Evolutionary conservation across 2,329 filamentous ascomycete genomes (phyloP), one percentile per base, ranked within the genome.

Genomic region (Epichloe uncinata): DNA sequence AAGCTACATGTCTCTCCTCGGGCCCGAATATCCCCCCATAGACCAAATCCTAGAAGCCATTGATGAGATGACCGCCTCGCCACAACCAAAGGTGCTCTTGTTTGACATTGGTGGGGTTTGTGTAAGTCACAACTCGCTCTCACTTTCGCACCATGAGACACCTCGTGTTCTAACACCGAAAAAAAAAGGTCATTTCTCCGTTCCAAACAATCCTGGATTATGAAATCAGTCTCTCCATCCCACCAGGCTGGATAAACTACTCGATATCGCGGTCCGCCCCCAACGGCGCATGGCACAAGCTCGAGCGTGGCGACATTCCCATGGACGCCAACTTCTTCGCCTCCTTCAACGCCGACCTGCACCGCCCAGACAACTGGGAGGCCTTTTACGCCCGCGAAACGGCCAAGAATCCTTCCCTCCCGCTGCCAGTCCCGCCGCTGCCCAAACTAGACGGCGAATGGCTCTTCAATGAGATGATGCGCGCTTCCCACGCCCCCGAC

Each of bases 71-170:
- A 55, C 69, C 8, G 55, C 60, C 42, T 62, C 61, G 40, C 72
- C 68, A 51, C 72, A 73, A 51, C 85, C 86, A 33, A 85, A 85
- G 58, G 86, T 87, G 50, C 71, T 94, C 34, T 73, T 98, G 20
- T 97, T 97, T 66, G 93, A 98, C 68, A 93, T 98, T 58, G 93
- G 93, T 38, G 93, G 93, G 54, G 93, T 98, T 58, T 94, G 88
- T 75, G 91, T 95, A 84, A 74, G 87, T 81, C 53, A 48, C 42
- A 45, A 5, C 42, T 36, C 34, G n/a, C 47, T 15, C 20, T 38
- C 20, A 30, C 18, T 13, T 15, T 15, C 20, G 22, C 18, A 30
- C 30, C 9, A 30, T 30, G 30, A 30, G 30, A 16, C 33, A n/a
- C n/a, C 20, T 26, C 22, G 3, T 34, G 38, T 15, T 26, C 7